These are phyloP conservation scores for Trichophyton benhamiae DNA, from an alignment of 2,329 filamentous ascomycete genomes.

Conservation along the genomic window DNA sequence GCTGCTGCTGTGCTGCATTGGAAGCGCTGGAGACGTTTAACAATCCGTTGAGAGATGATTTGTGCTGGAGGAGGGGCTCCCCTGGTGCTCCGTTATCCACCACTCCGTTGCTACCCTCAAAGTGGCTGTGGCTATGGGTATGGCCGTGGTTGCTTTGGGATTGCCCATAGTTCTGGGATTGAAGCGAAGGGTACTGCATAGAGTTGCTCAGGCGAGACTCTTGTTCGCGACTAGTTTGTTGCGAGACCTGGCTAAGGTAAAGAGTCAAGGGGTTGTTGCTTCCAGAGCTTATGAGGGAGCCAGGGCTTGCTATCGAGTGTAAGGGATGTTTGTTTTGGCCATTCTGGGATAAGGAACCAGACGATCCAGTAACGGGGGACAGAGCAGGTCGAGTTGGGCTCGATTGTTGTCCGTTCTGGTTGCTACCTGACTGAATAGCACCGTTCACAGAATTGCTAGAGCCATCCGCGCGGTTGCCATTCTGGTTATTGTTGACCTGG, in stretches of 20 bases:
- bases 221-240: slow-evolving; percentile 53
- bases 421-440: slow-evolving; percentile 40
- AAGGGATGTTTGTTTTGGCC: slow-evolving; percentile 45
- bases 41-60: slow-evolving; percentile 54
- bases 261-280: slow-evolving; percentile 80
- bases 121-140: slow-evolving; percentile 51
- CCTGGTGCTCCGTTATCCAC: slow-evolving; percentile 47
- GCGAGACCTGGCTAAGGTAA: slow-evolving; percentile 70
- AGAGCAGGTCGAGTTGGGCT: slow-evolving; percentile 47
- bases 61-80: slow-evolving; percentile 33
- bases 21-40: slow-evolving; percentile 39
- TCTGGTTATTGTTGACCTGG: slow-evolving; percentile 58
- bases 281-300: slow-evolving; percentile 64
- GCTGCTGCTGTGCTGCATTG: slow-evolving; percentile 38
- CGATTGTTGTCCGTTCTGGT: slow-evolving; percentile 44
- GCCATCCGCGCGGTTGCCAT: slow-evolving; percentile 52
- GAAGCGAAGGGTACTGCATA: slow-evolving; percentile 32
- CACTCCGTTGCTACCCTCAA: slow-evolving; percentile 61
- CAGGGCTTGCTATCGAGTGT: slow-evolving; percentile 47
- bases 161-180: slow-evolving; percentile 52
- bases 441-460: slow-evolving; percentile 48
- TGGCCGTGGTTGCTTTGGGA: slow-evolving; percentile 42
- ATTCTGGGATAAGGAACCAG: slow-evolving; percentile 38
- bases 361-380: slow-evolving; percentile 44
- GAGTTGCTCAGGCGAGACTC: slow-evolving; percentile 36